Evolutionary conservation across 129 eudicot genomes (phyloP).

Genomic region (Kitagawia praeruptora): DNA sequence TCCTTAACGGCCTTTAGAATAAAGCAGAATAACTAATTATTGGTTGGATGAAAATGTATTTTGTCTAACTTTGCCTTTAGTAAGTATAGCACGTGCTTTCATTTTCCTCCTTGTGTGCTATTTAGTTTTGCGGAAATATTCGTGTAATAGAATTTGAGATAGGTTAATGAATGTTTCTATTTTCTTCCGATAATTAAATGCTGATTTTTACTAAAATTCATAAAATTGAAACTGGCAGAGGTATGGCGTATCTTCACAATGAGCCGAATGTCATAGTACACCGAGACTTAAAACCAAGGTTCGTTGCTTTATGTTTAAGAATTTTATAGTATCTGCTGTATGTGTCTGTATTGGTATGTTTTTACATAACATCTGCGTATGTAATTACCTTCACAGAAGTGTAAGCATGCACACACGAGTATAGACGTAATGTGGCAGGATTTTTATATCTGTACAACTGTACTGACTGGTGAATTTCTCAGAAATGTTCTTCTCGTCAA

Average conservation of each 20-base stretch:
- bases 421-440: neutral
- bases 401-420: neutral
- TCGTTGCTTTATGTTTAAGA: constrained; percentile 16
- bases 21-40: neutral
- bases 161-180: neutral
- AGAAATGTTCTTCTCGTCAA: constrained; percentile 97
- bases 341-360: neutral
- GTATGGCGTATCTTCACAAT: constrained; percentile 97
- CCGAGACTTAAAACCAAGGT: constrained; percentile 96
- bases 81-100: neutral
- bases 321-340: neutral
- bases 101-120: neutral
- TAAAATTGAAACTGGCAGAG: constrained; percentile 39
- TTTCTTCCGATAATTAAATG: neutral
- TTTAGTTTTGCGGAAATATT: neutral
- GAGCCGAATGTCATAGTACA: constrained; percentile 94
- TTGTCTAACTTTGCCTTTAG: neutral
- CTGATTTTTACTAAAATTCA: constrained; percentile 5
- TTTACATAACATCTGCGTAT: neutral
- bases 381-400: neutral
- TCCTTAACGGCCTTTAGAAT: neutral
- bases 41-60: neutral
- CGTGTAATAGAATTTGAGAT: neutral
- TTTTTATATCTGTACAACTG: neutral
- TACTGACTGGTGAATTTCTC: constrained; percentile 8